Evolutionary conservation across 2,329 filamentous ascomycete genomes (phyloP), one percentile per base, ranked within the genome.

Genomic region (Beauveria bassiana): DNA sequence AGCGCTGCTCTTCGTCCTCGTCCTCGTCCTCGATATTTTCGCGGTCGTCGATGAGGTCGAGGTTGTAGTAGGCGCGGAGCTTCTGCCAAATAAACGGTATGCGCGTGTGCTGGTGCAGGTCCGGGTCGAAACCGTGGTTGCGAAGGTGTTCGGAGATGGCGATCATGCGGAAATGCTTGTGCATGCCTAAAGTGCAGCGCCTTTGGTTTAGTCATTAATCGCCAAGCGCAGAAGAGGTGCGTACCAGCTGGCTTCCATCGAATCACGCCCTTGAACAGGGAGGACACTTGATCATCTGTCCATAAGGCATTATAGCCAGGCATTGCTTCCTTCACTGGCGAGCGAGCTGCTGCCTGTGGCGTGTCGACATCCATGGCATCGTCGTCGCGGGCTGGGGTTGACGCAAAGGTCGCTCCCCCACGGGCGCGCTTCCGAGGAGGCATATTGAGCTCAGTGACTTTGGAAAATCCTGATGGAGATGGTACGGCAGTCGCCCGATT

Each of bases 261-360:
- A 66, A 98, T 93, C 66, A 98, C 88, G 58, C 87, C 91, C 72
- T 97, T 97, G 77, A 96, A 91, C 1, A 99, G 81, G 46, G 91
- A 93, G 1, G 91, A 92, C 66, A 96, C 89, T 74, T 99, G 95
- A 70, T 97, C 93, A 69, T 96, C 93, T 4, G 92, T 97, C 95
- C 95, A 99, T 28, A 87, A 84, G 66, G 93, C 90, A 61, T 85
- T 83, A 54, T 64, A 68, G 12, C 57, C 61, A 75, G 73, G 66
- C 73, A 67, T 64, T 9, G 62, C 62, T 5, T 60, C 53, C 49
- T 76, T 74, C 31, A 76, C 65, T 40, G 64, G 77, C 5, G 74
- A 74, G 9, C 67, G 65, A 5, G 68, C 75, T 72, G 3, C 79
- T 70, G 79, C 67, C 69, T 80, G 74, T 1, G 83, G 81, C 5